phyloP scores from a whole-genome alignment of 2,329 filamentous ascomycete genomes.

The Sclerotinia nivalis region DNA sequence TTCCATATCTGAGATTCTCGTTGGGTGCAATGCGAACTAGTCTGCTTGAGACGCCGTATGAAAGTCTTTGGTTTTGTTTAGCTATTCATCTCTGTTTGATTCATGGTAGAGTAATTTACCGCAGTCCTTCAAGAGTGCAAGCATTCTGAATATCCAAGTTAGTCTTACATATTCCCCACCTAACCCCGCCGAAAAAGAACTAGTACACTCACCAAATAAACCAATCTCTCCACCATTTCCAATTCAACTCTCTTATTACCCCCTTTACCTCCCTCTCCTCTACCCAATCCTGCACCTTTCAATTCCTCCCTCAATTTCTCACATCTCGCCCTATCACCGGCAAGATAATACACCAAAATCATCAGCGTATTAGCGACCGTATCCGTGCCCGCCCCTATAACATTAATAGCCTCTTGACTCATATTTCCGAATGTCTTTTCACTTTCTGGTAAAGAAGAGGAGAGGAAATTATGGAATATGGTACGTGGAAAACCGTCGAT shows the following conservation, averaged over 20 bases:
- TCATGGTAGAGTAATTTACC: background rate
- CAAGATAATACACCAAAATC: conserved; percentile 28
- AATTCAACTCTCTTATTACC: conserved; percentile 12
- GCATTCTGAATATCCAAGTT: background rate
- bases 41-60: conserved; percentile 27
- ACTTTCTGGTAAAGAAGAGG: conserved; percentile 27
- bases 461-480: conserved; percentile 31
- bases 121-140: conserved; percentile 5
- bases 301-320: conserved; percentile 31
- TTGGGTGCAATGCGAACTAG: conserved; percentile 26
- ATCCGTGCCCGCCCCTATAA: conserved; percentile 33
- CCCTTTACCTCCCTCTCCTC: background rate
- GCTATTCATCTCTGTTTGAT: too few relatives aligned
- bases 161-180: background rate
- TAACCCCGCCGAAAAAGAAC: background rate
- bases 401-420: conserved; percentile 31
- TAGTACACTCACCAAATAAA: background rate
- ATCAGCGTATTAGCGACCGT: conserved; percentile 29
- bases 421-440: conserved; percentile 29
- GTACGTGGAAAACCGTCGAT: conserved; percentile 21
- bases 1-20: conserved; percentile 23
- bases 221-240: conserved; percentile 31
- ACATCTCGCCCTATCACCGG: conserved; percentile 20
- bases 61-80: conserved; percentile 17
- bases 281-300: conserved; percentile 2